phyloP scores from a whole-genome alignment of 352 stramenopile genomes.

The Phytophthora macrochlamydospora region DNA sequence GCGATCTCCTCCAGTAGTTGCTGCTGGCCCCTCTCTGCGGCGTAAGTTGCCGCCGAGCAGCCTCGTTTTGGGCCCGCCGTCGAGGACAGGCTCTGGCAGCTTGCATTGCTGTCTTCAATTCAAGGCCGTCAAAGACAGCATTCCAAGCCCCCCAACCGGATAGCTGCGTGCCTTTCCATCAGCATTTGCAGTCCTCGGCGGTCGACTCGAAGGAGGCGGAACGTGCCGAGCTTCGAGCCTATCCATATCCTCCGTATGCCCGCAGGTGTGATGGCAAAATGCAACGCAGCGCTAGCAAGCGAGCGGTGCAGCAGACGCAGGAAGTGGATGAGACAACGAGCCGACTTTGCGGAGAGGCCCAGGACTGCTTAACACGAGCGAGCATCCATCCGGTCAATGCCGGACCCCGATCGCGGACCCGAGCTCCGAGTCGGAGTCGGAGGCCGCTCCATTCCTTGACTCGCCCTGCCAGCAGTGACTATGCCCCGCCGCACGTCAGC shows the following conservation, averaged over 20 bases:
- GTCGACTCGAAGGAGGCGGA: background rate
- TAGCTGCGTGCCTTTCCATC: slow-evolving; percentile 1
- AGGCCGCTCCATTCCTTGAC: too few relatives aligned
- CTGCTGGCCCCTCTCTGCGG: slow-evolving; percentile 19
- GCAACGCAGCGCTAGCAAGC: background rate
- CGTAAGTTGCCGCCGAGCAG: slow-evolving; percentile 6
- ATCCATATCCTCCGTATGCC: background rate
- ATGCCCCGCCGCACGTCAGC: too few relatives aligned
- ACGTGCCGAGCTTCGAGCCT: too few relatives aligned
- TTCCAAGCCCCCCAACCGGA: background rate
- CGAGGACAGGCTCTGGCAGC: background rate
- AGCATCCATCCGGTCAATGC: too few relatives aligned
- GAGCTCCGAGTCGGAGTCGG: too few relatives aligned
- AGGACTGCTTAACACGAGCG: too few relatives aligned
- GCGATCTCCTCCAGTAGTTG: slow-evolving; percentile 11
- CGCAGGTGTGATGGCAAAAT: background rate
- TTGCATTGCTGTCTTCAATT: background rate
- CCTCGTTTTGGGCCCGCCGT: background rate
- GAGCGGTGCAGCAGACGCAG: too few relatives aligned
- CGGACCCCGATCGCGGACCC: too few relatives aligned
- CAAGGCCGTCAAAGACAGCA: background rate
- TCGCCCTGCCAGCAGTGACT: too few relatives aligned
- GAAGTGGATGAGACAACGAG: too few relatives aligned
- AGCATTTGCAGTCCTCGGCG: background rate
- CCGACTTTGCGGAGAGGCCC: too few relatives aligned